Conservation (phyloP, 2,329 filamentous ascomycete genomes). For the Beauveria pseudobassiana region DNA sequence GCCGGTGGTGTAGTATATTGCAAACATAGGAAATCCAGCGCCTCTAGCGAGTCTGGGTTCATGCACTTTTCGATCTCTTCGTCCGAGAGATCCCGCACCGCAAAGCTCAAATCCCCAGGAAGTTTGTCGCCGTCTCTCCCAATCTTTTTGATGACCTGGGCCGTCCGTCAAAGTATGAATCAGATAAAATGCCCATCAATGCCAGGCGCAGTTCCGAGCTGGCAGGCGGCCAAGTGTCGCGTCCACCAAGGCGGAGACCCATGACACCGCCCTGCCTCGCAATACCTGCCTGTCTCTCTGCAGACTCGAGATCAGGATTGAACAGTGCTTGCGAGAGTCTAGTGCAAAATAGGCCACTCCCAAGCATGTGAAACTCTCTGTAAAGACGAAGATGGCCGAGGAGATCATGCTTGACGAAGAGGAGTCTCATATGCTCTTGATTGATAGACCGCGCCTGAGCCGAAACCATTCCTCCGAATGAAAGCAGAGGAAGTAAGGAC, state of each 20-base stretch:
- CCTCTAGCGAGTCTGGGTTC: constrained; percentile 74
- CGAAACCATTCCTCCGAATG: constrained; percentile 65
- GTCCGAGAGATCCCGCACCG: constrained; percentile 70
- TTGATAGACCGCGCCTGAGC: constrained; percentile 73
- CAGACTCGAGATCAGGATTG: constrained; percentile 70
- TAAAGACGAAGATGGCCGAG: constrained; percentile 67
- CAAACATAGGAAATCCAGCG: constrained; percentile 85
- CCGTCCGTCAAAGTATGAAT: constrained; percentile 49
- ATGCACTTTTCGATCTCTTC: constrained; percentile 78
- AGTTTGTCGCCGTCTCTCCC: constrained; percentile 28
- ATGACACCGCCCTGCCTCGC: constrained; percentile 64
- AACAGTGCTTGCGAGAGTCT: constrained; percentile 78
- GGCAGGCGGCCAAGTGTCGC: constrained; percentile 85
- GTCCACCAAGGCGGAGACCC: constrained; percentile 73
- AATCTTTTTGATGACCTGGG: constrained; percentile 23
- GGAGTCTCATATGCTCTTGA: constrained; percentile 62
- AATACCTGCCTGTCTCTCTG: constrained; percentile 64
- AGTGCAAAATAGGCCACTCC: constrained; percentile 76
- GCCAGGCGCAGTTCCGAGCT: constrained; percentile 88
- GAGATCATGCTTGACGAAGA: constrained; percentile 69
- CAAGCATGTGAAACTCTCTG: constrained; percentile 73
- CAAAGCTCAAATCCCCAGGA: constrained; percentile 70
- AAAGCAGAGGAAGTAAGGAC: constrained; percentile 59
- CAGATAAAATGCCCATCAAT: constrained; percentile 75
- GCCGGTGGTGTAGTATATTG: constrained; percentile 73